phyloP scores from a whole-genome alignment of 768 basidiomycete species.

The Tulasnella calospora region DNA sequence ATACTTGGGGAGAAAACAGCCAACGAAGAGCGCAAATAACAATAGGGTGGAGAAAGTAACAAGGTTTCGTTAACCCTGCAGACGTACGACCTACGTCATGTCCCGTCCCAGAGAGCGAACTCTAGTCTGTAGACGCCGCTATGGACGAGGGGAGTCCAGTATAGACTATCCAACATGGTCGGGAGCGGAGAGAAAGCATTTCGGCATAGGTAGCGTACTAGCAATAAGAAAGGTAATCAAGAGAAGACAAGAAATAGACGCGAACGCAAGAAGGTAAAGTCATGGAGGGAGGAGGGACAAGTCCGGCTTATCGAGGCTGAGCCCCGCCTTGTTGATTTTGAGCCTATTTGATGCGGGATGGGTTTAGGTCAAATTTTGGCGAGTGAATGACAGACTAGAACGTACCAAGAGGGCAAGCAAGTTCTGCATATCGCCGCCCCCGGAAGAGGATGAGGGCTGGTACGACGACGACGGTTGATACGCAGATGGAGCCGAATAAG shows the following conservation, averaged over 20 bases:
- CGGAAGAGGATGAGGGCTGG: neutral
- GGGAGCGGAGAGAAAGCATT: neutral
- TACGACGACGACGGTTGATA: neutral
- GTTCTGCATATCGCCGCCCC: neutral
- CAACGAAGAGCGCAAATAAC: too few species aligned
- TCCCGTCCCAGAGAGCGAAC: too few species aligned
- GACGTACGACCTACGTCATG: too few species aligned
- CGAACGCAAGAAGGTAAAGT: neutral
- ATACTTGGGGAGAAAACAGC: too few species aligned
- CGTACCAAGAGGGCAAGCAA: slow-evolving; percentile 18
- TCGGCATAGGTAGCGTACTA: neutral
- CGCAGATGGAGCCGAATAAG: neutral
- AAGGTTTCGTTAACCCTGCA: too few species aligned
- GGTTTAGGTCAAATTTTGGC: neutral
- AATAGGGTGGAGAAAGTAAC: too few species aligned
- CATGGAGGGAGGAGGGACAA: neutral
- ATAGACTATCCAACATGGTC: neutral
- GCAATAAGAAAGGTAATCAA: neutral
- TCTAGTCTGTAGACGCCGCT: neutral
- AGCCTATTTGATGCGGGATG: neutral
- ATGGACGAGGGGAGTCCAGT: neutral
- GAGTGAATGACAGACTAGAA: neutral
- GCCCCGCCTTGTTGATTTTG: slow-evolving; percentile 15
- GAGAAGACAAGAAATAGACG: neutral
- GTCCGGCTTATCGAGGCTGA: neutral